phyloP scores from a whole-genome alignment of 148 eudicot genomes.

The Gaultheria prostrata region DNA sequence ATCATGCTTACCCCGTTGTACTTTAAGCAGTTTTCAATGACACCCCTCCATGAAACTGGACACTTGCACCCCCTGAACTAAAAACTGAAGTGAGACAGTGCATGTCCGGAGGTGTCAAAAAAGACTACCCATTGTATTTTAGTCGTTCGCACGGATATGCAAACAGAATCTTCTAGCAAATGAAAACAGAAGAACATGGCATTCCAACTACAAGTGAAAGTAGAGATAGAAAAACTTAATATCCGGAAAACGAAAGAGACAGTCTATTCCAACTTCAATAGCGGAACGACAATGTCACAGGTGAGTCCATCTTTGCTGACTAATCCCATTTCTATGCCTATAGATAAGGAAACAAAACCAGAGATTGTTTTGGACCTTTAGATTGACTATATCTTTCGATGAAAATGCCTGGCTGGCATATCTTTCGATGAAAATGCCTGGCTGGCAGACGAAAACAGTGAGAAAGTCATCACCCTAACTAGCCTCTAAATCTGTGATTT shows the following conservation, averaged over 20 bases:
- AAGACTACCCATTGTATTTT: background rate
- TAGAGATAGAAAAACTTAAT: background rate
- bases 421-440: background rate
- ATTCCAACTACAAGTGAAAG: background rate
- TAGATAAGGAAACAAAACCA: background rate
- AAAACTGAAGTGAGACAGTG: background rate
- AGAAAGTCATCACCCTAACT: background rate
- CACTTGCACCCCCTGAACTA: background rate
- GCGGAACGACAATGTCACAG: background rate
- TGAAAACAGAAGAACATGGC: background rate
- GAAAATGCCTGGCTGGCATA: background rate
- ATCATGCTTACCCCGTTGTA: background rate
- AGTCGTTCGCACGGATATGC: background rate
- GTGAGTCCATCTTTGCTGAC: background rate
- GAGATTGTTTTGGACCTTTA: background rate
- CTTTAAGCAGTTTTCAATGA: background rate
- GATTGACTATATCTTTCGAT: background rate
- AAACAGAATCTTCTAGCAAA: background rate
- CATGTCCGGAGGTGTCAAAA: background rate
- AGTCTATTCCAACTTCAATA: background rate
- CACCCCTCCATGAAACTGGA: background rate
- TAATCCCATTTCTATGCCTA: background rate
- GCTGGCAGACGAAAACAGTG: background rate
- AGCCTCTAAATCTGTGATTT: background rate
- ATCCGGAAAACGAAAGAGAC: background rate